phyloP scores from a whole-genome alignment of 345 rosid species.

The Hirschfeldia incana region DNA sequence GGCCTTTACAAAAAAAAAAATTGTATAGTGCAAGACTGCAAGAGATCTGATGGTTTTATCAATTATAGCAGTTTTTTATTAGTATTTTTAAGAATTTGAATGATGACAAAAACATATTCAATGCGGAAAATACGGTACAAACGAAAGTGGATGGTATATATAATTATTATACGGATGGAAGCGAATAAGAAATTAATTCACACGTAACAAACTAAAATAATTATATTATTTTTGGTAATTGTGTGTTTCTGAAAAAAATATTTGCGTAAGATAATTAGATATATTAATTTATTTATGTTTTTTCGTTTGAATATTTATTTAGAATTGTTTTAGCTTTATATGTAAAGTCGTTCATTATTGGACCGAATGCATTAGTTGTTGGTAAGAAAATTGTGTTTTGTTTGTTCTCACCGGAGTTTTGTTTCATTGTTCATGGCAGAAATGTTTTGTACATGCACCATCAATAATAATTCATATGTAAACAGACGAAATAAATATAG shows the following conservation, averaged over 20 bases:
- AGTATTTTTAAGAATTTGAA: not conserved
- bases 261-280: not conserved
- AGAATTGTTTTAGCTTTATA: not conserved
- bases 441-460: not conserved
- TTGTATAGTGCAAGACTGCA: not conserved
- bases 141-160: not conserved
- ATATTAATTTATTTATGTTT: not conserved
- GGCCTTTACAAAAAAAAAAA: not conserved
- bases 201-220: not conserved
- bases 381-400: not conserved
- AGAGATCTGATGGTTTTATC: not conserved
- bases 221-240: not conserved
- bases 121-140: not conserved
- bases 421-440: not conserved
- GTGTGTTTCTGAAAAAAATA: not conserved
- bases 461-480: not conserved
- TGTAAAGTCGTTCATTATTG: not conserved
- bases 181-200: not conserved
- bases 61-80: not conserved
- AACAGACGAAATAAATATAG: not conserved
- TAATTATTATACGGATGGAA: not conserved
- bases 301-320: not conserved
- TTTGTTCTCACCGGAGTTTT: not conserved
- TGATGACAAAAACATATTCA: not conserved
- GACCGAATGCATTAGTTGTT: conserved; percentile 7